phyloP scores from a whole-genome alignment of 192 early-diverging fungal species.

The Chytriomyces sp. region DNA sequence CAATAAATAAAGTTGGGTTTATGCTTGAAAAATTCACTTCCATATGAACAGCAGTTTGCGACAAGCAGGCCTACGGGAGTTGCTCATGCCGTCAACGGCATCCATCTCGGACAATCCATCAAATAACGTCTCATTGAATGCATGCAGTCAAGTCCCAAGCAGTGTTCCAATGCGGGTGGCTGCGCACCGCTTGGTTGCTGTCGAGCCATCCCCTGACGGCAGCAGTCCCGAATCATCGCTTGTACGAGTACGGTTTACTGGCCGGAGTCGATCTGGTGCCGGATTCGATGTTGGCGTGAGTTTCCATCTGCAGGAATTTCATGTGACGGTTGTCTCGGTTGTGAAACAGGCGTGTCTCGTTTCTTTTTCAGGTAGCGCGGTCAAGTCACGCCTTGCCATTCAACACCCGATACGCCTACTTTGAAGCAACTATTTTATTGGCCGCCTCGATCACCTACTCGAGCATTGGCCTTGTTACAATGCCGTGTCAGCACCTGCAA shows the following conservation, averaged over 20 bases:
- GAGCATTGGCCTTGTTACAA: conserved; percentile 11
- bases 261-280: conserved; percentile 13
- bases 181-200: conserved; percentile 6
- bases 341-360: background rate
- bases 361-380: conserved; percentile 7
- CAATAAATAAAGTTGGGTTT: too few species aligned
- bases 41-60: too few species aligned
- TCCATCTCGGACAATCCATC: too few species aligned
- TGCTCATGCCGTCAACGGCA: too few species aligned
- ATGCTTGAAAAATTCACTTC: too few species aligned
- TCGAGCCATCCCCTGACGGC: conserved; percentile 1
- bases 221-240: background rate
- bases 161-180: background rate
- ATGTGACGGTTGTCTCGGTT: background rate
- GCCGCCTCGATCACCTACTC: background rate
- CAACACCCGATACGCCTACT: conserved; percentile 17
- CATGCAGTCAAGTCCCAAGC: too few species aligned
- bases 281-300: conserved; percentile 26
- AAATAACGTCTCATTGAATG: too few species aligned
- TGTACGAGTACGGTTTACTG: conserved; percentile 10
- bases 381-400: background rate
- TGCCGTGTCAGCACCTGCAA: conserved; percentile 7
- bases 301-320: background rate
- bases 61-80: too few species aligned
- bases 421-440: conserved; percentile 26